Percentiles rank a stretch among this genome's conserved stretches.
These are phyloP conservation scores for Arthroderma uncinatum DNA, from an alignment of 2,329 filamentous ascomycete species.

Conservation along the genomic window DNA sequence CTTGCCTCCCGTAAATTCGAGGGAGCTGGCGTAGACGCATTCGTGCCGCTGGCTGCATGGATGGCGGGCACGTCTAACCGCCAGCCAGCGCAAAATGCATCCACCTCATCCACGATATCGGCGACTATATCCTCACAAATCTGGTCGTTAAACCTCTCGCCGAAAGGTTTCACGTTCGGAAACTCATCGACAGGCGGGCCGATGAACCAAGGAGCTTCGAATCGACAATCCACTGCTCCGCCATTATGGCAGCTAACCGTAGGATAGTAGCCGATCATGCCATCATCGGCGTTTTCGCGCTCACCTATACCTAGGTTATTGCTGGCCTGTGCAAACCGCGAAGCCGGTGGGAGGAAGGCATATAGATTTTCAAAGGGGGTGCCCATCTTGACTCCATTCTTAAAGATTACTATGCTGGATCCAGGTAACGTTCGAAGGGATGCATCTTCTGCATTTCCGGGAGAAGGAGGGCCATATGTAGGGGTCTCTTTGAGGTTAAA, in stretches of 20 bases:
- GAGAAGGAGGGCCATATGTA: constrained; percentile 41
- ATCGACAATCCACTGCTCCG: constrained; percentile 84
- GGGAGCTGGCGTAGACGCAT: constrained; percentile 5
- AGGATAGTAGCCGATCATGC: constrained; percentile 90
- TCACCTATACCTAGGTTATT: constrained; percentile 50
- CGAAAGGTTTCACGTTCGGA: constrained; percentile 36
- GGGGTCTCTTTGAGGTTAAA: constrained; percentile 37
- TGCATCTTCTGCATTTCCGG: constrained; percentile 56
- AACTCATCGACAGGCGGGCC: constrained; percentile 47
- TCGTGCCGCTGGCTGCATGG: not conserved
- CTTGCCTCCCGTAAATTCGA: not conserved
- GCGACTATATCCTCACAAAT: constrained; percentile 89
- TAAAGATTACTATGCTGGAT: constrained; percentile 80
- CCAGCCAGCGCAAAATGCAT: constrained; percentile 49
- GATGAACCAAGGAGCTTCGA: constrained; percentile 86
- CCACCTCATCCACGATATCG: constrained; percentile 88
- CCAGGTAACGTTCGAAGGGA: constrained; percentile 77
- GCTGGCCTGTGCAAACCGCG: constrained; percentile 37
- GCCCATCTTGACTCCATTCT: constrained; percentile 78
- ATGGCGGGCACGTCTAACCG: not conserved
- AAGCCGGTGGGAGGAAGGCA: constrained; percentile 83
- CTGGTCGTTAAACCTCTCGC: constrained; percentile 79
- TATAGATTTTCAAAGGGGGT: constrained; percentile 80
- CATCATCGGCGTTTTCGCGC: constrained; percentile 81
- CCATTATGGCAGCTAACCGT: constrained; percentile 86